Conservation (phyloP, 2,329 filamentous ascomycete species). For the Beauveria bassiana region DNA sequence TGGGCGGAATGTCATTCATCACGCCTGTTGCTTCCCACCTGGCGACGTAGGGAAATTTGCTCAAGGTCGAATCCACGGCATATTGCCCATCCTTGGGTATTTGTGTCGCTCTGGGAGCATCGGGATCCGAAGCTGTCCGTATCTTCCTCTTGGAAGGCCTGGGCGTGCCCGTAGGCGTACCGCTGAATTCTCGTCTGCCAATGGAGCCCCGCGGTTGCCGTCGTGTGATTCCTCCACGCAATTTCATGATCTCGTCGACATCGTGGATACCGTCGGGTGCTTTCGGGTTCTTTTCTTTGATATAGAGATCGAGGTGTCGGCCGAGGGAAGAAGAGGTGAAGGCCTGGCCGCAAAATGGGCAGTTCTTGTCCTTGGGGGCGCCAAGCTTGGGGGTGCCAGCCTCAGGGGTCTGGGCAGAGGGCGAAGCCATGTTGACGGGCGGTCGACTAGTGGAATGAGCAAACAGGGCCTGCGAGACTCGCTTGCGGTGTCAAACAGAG, state of each 20-base stretch:
- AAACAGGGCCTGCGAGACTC: not conserved
- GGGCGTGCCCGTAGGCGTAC: slow-evolving; percentile 49
- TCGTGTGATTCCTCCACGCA: slow-evolving; percentile 79
- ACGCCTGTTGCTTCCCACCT: slow-evolving; percentile 73
- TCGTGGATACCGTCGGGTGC: slow-evolving; percentile 79
- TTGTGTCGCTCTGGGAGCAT: slow-evolving; percentile 29
- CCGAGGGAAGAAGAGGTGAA: slow-evolving; percentile 94
- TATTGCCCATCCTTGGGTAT: slow-evolving; percentile 36
- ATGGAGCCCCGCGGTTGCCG: slow-evolving; percentile 67
- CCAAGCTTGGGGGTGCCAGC: slow-evolving; percentile 28
- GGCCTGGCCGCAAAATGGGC: slow-evolving; percentile 78
- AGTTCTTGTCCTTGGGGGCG: slow-evolving; percentile 75
- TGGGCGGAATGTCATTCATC: slow-evolving; percentile 62
- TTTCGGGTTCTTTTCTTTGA: slow-evolving; percentile 89
- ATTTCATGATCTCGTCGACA: slow-evolving; percentile 77
- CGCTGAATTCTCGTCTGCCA: slow-evolving; percentile 44
- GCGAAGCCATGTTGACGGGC: slow-evolving; percentile 25
- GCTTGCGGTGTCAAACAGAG: not conserved
- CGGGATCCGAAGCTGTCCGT: slow-evolving; percentile 30
- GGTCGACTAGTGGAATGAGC: slow-evolving; percentile 9
- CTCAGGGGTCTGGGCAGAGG: slow-evolving; percentile 27
- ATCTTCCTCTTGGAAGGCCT: slow-evolving; percentile 33
- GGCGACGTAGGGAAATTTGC: slow-evolving; percentile 49
- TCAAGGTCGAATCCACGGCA: slow-evolving; percentile 38
- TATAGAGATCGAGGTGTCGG: slow-evolving; percentile 88